Evolutionary conservation across 352 stramenopile genomes (phyloP).

Genomic region (Phytophthora macrochlamydospora): DNA sequence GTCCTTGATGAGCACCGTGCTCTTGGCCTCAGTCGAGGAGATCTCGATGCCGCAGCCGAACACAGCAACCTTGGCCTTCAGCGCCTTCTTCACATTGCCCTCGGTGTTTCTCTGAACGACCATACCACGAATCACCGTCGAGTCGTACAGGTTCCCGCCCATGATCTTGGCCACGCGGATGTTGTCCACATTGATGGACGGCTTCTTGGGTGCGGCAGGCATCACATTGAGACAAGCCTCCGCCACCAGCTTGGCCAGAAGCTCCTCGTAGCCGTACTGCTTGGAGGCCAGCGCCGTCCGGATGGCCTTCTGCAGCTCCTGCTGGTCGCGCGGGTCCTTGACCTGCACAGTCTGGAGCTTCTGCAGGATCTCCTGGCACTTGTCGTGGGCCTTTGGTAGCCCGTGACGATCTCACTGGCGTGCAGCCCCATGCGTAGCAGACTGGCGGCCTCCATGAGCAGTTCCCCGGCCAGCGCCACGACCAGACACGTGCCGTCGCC

Average conservation of each 20-base stretch:
- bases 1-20: constrained; percentile 99
- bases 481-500: constrained; percentile 97
- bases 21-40: constrained; percentile 97
- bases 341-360: constrained; percentile 82
- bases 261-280: constrained; percentile 96
- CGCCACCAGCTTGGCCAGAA: constrained; percentile 94
- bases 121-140: constrained; percentile 97
- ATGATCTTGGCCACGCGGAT: constrained; percentile 98
- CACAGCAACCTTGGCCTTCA: constrained; percentile 96
- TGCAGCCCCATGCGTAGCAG: constrained; percentile 98
- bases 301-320: constrained; percentile 91
- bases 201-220: constrained; percentile 80
- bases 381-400: constrained; percentile 96
- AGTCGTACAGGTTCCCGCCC: constrained; percentile 95
- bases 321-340: constrained; percentile 81
- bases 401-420: constrained; percentile 97
- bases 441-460: constrained; percentile 96
- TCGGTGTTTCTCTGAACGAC: constrained; percentile 95
- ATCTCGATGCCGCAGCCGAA: constrained; percentile 98
- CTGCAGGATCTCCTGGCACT: constrained; percentile 93
- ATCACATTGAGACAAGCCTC: constrained; percentile 96
- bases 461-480: constrained; percentile 97
- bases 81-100: constrained; percentile 91
- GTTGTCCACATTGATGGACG: constrained; percentile 96
- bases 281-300: constrained; percentile 97